Evolutionary conservation across 2,329 filamentous ascomycete genomes (phyloP), one percentile per base, ranked within the genome.

Genomic region (Aureobasidium leucospermi): DNA sequence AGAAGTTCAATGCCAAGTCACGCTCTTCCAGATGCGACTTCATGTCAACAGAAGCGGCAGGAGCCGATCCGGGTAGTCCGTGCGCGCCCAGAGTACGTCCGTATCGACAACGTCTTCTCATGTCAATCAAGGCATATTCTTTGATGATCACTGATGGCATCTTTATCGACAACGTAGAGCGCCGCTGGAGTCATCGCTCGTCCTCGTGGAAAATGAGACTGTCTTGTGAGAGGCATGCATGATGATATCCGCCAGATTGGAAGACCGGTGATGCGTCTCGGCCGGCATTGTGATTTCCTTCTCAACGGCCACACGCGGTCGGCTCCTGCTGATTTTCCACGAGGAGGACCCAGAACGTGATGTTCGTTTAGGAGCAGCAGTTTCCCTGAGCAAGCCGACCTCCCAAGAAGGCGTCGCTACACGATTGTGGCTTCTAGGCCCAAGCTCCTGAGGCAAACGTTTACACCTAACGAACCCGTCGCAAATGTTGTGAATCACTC

Each of bases 61-160:
- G 52, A 55, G 16, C 52, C 52, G 52, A 45, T 56, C 52, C 52
- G 52, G 10, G 7, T n/a, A 8, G 31, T n/a, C 39, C 41, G 52
- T 56, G 52, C 41, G 7, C 19, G 31, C n/a, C 29, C 52, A 55
- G 51, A 42, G 34, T 43, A 23, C 31, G 51, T 43, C 51, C 51
- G 38, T 43, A 55, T 55, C 51, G 51, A 46, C 52, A 46, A 56
- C 52, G 52, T 56, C 52, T 46, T 31, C 19, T 56, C 41, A n/a
- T 29, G 13, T 43, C 39, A 42, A 56, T 45, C 52, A 46, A 56
- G 29, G 39, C 41, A 46, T 43, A 13, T 38, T 29, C 16, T 11
- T 23, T 56, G 29, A 9, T 56, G 39, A 56, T 45, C 52, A 9
- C 11, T 16, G 4, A 34, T 34, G n/a, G 9, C 29, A 43, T 6